Base-by-base conservation (phyloP, 306 rosid species). In the Prunus salicina region DNA sequence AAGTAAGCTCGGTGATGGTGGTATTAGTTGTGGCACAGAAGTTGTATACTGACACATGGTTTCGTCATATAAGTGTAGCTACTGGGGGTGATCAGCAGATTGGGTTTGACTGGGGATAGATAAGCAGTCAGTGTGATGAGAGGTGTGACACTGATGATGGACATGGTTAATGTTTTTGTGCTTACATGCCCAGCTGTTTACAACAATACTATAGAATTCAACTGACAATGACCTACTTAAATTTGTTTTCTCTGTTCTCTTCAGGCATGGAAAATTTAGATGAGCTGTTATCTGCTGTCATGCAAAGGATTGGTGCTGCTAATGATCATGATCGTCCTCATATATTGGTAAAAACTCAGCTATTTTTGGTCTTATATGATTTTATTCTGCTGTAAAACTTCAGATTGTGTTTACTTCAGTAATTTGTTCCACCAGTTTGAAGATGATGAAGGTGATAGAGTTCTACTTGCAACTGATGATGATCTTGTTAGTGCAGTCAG, bases 371-470 rank as follows among this genome's bases (percentile, higher is more conserved):
- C 8, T 43, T 18, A 41, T 72, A 46, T 80, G 62, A 53, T n/a
- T 79, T 80, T 63, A 51, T 55, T 76, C 43, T 73, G 77, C 68
- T 25, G 8, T 27, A 22, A 24, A 58, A n/a, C 27, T 43, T 27
- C 27, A 16, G 2, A 58, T 32, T 32, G 28, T 16, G 43, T 34
- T 49, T 16, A 41, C 38, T 75, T 46, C 13, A 50, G 24, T 60
- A 19, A 8, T 52, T 67, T 20, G 38, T 43, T 14, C 9, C 22
- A 8, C n/a, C 32, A 95, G 99, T 95, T 90, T 12, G 96, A 92
- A 87, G 99, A 95, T 73, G 97, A 92, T 58, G 99, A 95, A 88
- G 93, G 97, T 63, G 99, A 95, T 82, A 90, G 71, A 80, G 86
- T 95, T 83, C 80, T 90, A 74, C 93, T 95, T 64, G 85, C 92